phyloP scores from a whole-genome alignment of 805 yeast species.

The Starmerella etchellsii region DNA sequence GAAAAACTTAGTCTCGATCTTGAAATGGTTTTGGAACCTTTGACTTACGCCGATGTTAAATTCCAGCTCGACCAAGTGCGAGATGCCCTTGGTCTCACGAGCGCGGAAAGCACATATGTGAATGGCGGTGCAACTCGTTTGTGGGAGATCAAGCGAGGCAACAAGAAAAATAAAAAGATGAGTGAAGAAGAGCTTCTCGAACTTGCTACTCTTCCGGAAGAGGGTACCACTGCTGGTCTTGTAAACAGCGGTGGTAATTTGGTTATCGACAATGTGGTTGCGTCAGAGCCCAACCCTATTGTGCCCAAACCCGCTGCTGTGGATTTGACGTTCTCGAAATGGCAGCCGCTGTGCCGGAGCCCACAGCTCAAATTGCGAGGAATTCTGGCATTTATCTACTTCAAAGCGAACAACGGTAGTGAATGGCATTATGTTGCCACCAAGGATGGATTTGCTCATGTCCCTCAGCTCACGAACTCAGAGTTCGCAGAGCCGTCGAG shows the following conservation, averaged over 20 bases:
- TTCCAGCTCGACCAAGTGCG: slow-evolving; percentile 54
- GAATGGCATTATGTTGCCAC: slow-evolving; percentile 66
- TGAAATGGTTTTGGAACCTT: slow-evolving; percentile 40
- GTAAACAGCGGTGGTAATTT: too few species aligned
- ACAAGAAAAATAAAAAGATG: slow-evolving; percentile 15
- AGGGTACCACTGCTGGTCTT: neutral
- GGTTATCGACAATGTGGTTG: neutral
- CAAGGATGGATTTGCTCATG: slow-evolving; percentile 57
- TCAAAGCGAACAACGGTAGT: slow-evolving; percentile 72
- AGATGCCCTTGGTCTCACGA: slow-evolving; percentile 40
- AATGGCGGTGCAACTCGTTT: slow-evolving; percentile 30
- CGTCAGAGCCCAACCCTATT: slow-evolving; percentile 11
- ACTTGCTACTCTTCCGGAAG: slow-evolving; percentile 7
- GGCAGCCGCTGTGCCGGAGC: slow-evolving; percentile 67
- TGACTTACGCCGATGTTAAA: slow-evolving; percentile 47
- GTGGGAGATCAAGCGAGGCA: slow-evolving; percentile 13
- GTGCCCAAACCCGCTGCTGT: slow-evolving; percentile 31
- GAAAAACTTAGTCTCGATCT: slow-evolving; percentile 29
- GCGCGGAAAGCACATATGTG: slow-evolving; percentile 39
- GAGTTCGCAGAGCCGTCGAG: slow-evolving; percentile 32
- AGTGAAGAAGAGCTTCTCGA: slow-evolving; percentile 5
- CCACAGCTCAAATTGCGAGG: slow-evolving; percentile 49
- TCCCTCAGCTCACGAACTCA: slow-evolving; percentile 53
- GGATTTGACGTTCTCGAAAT: slow-evolving; percentile 59
- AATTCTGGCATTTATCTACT: slow-evolving; percentile 62